Conservation (phyloP, 1,284 basidiomycete genomes). For the Sphaerobolus stellatus region DNA sequence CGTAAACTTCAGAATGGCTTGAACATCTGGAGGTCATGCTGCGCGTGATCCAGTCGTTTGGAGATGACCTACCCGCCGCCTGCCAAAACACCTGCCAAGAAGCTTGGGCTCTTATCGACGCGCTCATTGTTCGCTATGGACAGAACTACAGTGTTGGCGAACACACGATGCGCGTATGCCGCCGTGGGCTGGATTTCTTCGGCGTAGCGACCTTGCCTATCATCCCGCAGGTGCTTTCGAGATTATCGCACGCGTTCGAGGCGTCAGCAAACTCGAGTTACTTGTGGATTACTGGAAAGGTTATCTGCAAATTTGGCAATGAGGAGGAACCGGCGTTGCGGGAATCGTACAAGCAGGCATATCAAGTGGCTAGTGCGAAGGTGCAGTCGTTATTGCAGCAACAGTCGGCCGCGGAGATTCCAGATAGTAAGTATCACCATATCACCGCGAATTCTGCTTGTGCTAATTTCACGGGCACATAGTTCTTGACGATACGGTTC, state of each 20-base stretch:
- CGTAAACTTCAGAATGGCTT: conserved; percentile 60
- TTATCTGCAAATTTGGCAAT: conserved; percentile 71
- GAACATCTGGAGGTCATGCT: conserved; percentile 92
- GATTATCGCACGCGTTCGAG: conserved; percentile 81
- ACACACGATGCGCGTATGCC: conserved; percentile 82
- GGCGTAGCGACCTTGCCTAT: conserved; percentile 65
- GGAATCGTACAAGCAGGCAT: conserved; percentile 60
- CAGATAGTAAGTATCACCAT: conserved; percentile 63
- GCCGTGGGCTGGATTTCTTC: conserved; percentile 84
- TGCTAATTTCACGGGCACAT: conserved; percentile 15
- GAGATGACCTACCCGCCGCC: conserved; percentile 74
- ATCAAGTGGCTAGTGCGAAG: conserved; percentile 73
- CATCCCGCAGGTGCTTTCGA: conserved; percentile 67
- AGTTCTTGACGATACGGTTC: conserved; percentile 96
- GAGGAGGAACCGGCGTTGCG: conserved; percentile 54
- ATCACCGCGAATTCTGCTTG: conserved; percentile 6
- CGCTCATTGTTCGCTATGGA: conserved; percentile 80
- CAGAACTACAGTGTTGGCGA: conserved; percentile 80
- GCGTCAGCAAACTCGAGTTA: conserved; percentile 84
- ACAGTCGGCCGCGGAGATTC: conserved; percentile 68
- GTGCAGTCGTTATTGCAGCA: conserved; percentile 65
- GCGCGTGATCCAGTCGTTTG: conserved; percentile 74
- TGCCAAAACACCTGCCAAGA: conserved; percentile 81
- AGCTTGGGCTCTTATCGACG: conserved; percentile 83
- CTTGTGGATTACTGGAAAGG: conserved; percentile 92